Conservation (phyloP, 208 protist genomes). For the Trypanosoma lewisi region DNA sequence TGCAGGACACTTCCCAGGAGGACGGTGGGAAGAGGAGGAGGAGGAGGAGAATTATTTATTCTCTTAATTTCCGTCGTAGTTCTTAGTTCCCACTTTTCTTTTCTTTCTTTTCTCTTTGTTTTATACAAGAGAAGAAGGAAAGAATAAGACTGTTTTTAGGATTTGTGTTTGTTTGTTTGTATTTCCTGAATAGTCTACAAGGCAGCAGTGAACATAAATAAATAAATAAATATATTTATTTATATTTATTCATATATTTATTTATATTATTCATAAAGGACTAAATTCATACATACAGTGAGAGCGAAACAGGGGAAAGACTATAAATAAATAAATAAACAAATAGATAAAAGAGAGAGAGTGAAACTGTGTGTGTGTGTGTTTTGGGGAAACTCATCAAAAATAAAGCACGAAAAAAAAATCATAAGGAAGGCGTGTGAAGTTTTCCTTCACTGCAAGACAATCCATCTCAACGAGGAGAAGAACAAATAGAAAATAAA, state of each 20-base stretch:
- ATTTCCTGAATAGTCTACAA: background rate
- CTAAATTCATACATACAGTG: background rate
- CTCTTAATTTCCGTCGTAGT: constrained; percentile 3
- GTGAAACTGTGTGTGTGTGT: too few relatives aligned
- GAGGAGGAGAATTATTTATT: too few relatives aligned
- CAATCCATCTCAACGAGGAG: background rate
- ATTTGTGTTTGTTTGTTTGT: background rate
- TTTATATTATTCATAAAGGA: background rate
- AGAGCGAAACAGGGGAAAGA: background rate
- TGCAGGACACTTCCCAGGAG: too few relatives aligned
- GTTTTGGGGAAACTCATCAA: too few relatives aligned
- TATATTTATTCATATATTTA: background rate
- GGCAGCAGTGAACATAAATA: background rate
- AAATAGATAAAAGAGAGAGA: background rate
- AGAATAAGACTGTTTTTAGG: background rate
- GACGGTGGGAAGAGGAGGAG: too few relatives aligned
- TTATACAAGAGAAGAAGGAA: background rate
- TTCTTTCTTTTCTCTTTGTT: background rate
- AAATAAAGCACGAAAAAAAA: too few relatives aligned
- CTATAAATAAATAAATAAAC: background rate
- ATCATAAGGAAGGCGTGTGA: too few relatives aligned
- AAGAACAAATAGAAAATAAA: background rate
- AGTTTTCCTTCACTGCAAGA: too few relatives aligned
- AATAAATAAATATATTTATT: constrained; percentile 6
- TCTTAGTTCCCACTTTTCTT: background rate